These are phyloP conservation scores for Echinosophora koreensis DNA, from an alignment of 306 rosid genomes.

Conservation along the genomic window DNA sequence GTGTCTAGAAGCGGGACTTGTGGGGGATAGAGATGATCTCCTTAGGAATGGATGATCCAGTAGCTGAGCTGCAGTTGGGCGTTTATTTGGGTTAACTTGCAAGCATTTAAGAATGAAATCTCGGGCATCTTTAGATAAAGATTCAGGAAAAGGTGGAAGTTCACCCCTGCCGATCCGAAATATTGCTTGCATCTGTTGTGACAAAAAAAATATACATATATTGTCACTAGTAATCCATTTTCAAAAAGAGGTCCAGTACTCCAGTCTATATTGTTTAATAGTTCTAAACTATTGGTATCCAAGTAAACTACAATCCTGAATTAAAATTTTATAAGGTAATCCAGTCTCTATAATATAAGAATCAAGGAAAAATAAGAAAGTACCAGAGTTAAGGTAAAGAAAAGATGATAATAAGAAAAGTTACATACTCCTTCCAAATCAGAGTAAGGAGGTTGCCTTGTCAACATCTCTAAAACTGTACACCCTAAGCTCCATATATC, in stretches of 20 bases:
- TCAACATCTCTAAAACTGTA: constrained; percentile 68
- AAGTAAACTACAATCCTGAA: constrained; percentile 23
- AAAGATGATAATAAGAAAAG: constrained; percentile 15
- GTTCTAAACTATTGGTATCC: constrained; percentile 8
- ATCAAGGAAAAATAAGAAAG: constrained; percentile 32
- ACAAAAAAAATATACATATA: constrained; percentile 15
- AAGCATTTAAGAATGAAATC: constrained; percentile 63
- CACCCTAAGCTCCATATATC: constrained; percentile 78
- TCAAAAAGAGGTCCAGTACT: background rate
- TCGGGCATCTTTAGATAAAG: constrained; percentile 54
- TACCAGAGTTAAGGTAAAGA: constrained; percentile 4
- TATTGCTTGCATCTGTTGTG: constrained; percentile 60
- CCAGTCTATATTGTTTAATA: constrained; percentile 1
- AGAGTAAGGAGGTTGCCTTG: constrained; percentile 60
- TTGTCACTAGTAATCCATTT: constrained; percentile 36
- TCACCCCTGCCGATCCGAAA: constrained; percentile 61
- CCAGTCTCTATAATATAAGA: constrained; percentile 18
- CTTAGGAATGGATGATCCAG: constrained; percentile 60
- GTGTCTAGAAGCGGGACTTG: constrained; percentile 45
- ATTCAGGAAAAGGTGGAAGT: constrained; percentile 61
- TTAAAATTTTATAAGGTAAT: background rate
- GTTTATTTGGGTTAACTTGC: constrained; percentile 58
- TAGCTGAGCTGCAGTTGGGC: constrained; percentile 62
- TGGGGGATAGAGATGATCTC: constrained; percentile 44
- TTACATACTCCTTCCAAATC: constrained; percentile 64